Evolutionary conservation across 2,329 filamentous ascomycete species (phyloP).

Genomic region (Fusarium decemcellulare): DNA sequence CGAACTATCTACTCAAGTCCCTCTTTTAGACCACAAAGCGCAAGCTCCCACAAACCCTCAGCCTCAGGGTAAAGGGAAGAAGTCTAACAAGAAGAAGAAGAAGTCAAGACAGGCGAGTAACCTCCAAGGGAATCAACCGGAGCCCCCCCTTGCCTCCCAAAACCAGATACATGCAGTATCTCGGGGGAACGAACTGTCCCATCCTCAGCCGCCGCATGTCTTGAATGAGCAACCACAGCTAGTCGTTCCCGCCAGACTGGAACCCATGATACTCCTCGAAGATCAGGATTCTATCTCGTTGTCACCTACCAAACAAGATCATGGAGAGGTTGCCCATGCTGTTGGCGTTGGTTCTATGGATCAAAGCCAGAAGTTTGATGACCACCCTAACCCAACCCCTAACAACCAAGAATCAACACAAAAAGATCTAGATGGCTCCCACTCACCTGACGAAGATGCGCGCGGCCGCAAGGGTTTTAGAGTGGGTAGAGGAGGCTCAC

Average conservation of each 20-base stretch:
- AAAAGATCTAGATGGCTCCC: conserved; percentile 16
- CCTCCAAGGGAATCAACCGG: conserved; percentile 8
- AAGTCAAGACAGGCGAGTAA: conserved; percentile 24
- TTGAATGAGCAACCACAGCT: neutral
- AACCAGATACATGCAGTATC: neutral
- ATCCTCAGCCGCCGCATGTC: neutral
- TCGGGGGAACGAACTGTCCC: neutral
- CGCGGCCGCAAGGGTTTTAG: conserved; percentile 43
- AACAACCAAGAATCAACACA: neutral
- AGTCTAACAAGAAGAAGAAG: conserved; percentile 46
- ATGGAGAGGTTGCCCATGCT: conserved; percentile 25
- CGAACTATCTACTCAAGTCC: neutral
- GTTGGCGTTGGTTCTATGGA: conserved; percentile 22
- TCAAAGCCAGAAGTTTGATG: conserved; percentile 31
- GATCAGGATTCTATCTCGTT: neutral
- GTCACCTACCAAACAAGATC: conserved; percentile 30
- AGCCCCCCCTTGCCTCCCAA: conserved; percentile 1
- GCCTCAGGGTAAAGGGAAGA: conserved; percentile 30
- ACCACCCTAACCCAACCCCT: neutral
- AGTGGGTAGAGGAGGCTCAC: conserved; percentile 51
- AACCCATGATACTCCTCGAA: neutral
- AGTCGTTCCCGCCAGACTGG: neutral
- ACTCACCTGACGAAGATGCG: conserved; percentile 20
- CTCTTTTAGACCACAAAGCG: neutral
- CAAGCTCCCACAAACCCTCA: conserved; percentile 8